Base-by-base conservation (phyloP, 306 rosid species). In the Macrotyloma uniflorum region DNA sequence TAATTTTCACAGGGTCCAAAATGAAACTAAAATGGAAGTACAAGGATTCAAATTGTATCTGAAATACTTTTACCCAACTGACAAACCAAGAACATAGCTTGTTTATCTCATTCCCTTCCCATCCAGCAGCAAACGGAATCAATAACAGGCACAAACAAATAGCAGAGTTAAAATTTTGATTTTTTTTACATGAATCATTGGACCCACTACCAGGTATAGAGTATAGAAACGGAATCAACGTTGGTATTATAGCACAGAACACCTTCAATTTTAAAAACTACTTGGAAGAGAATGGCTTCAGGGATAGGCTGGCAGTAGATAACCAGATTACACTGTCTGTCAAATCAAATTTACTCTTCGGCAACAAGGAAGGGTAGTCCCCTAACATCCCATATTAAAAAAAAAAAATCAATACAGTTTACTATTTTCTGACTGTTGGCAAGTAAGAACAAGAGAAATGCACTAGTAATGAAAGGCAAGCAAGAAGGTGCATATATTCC, bases 301-400 rank as follows among this genome's bases (percentile, higher is more conserved):
- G 75, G 30, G 53, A 77, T 77, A 51, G 11, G 16, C 66, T 63
- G 78, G 81, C 61, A n/a, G 49, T 36, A 33, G 40, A 76, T 57
- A 65, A 58, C 69, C 82, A 55, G 62, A 62, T 53, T 53, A 19
- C 12, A 53, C 28, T 51, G 58, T 53, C 59, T 53, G 59, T 74
- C 67, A 72, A 72, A 64, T 59, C 83, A 79, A 66, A 46, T 74
- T 84, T 87, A 87, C 84, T 90, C 95, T n/a, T 67, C 80, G n/a
- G 80, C 87, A 0, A 80, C 92, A 50, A 88, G 3, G 10, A 88
- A 86, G 36, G 95, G 95, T 67, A 88, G 38, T 76, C 88, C 92
- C 92, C 95, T 88, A 80, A 80, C 63, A 77, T 65, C 62, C 75
- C 74, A 84, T 82, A 50, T 72, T 47, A 20, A 59, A 45, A 38